These are phyloP conservation scores for Paxillus rubicundulus DNA, from an alignment of 768 basidiomycete genomes.

Conservation along the genomic window DNA sequence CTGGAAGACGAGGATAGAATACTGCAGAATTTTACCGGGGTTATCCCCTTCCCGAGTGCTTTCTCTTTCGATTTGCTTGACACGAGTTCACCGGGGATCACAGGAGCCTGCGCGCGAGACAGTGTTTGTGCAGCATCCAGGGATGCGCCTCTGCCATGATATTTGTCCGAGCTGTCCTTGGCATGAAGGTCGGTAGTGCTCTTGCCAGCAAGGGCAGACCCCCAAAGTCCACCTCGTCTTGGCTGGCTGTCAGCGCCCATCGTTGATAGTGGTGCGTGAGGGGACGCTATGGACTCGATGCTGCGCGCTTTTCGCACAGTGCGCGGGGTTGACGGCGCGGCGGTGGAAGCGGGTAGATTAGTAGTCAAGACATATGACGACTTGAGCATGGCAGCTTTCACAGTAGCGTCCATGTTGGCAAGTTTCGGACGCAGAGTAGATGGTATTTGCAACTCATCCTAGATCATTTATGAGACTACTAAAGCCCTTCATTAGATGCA, in stretches of 20 bases:
- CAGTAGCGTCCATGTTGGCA: slow-evolving; percentile 73
- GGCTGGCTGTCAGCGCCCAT: slow-evolving; percentile 35
- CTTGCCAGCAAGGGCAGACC: slow-evolving; percentile 28
- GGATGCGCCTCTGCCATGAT: slow-evolving; percentile 60
- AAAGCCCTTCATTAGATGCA: not conserved
- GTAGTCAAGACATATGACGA: slow-evolving; percentile 67
- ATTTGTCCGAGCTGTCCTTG: slow-evolving; percentile 28
- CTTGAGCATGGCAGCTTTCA: slow-evolving; percentile 91
- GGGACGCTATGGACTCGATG: slow-evolving; percentile 65
- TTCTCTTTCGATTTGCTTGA: slow-evolving; percentile 53
- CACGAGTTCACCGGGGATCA: slow-evolving; percentile 34
- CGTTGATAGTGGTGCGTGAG: slow-evolving; percentile 39
- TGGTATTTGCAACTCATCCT: slow-evolving; percentile 93
- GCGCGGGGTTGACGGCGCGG: slow-evolving; percentile 46
- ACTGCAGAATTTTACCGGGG: slow-evolving; percentile 66
- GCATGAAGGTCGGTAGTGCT: slow-evolving; percentile 30
- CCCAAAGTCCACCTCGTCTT: slow-evolving; percentile 23
- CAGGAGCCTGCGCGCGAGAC: slow-evolving; percentile 53
- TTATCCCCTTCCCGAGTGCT: slow-evolving; percentile 47
- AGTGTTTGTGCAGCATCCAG: slow-evolving; percentile 52
- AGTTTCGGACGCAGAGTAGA: slow-evolving; percentile 74
- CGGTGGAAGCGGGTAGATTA: slow-evolving; percentile 32
- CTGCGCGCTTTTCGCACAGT: slow-evolving; percentile 69
- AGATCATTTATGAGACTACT: slow-evolving; percentile 3
- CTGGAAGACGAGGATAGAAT: slow-evolving; percentile 68